A percentile compares a stretch with the other conserved stretches of the same genome.
These are phyloP conservation scores for Sclerotinia borealis DNA, from an alignment of 2,329 filamentous ascomycete species.

Conservation along the genomic window DNA sequence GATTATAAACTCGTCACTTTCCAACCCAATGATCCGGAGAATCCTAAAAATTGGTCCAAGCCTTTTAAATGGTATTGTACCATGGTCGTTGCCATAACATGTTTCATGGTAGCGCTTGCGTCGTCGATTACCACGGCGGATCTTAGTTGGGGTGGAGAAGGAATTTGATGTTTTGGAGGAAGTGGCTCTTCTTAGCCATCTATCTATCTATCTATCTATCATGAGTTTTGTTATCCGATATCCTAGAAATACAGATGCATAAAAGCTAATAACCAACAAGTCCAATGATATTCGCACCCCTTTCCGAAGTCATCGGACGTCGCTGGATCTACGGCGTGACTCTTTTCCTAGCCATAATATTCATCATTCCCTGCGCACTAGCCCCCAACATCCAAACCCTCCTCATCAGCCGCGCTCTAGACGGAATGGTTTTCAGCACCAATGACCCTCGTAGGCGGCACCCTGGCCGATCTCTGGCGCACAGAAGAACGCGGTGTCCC, in stretches of 20 bases:
- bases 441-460: constrained; percentile 81
- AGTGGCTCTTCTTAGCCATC: constrained; percentile 56
- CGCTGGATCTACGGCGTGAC: constrained; percentile 55
- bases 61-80: constrained; percentile 76
- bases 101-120: constrained; percentile 59
- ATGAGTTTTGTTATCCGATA: too few relatives aligned
- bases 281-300: constrained; percentile 72
- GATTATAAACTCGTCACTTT: constrained; percentile 64
- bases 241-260: too few relatives aligned
- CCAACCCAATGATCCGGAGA: constrained; percentile 62
- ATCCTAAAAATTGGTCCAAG: constrained; percentile 83
- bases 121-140: constrained; percentile 76
- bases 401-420: constrained; percentile 69
- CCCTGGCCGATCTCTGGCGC: constrained; percentile 75
- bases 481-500: constrained; percentile 79
- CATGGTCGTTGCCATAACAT: constrained; percentile 73
- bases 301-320: constrained; percentile 70
- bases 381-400: constrained; percentile 71
- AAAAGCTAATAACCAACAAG: constrained; percentile 35
- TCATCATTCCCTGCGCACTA: constrained; percentile 74
- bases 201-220: constrained; percentile 11
- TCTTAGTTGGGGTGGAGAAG: constrained; percentile 54
- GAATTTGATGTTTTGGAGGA: constrained; percentile 66
- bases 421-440: constrained; percentile 80
- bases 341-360: constrained; percentile 58